phyloP scores from a whole-genome alignment of 192 early-diverging fungal species.

The Coemansia sp. region DNA sequence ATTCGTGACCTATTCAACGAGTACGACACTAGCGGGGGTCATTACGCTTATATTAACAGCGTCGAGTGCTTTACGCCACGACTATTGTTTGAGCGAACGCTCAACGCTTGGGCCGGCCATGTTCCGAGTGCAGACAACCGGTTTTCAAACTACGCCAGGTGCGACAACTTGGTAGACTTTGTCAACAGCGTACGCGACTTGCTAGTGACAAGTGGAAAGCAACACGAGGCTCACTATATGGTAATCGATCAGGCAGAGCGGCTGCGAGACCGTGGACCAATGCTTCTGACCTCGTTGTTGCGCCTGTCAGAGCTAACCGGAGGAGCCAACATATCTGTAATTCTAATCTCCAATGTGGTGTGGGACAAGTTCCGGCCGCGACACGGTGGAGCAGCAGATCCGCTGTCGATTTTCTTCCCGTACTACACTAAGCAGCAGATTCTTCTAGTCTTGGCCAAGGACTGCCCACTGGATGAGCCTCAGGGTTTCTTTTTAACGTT shows the following conservation, averaged over 20 bases:
- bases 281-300: conserved; percentile 70
- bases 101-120: conserved; percentile 67
- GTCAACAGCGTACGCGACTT: conserved; percentile 42
- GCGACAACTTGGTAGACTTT: conserved; percentile 77
- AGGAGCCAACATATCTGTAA: conserved; percentile 63
- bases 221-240: conserved; percentile 44
- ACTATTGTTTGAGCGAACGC: conserved; percentile 75
- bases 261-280: conserved; percentile 69
- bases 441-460: conserved; percentile 68
- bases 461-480: conserved; percentile 67
- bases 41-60: conserved; percentile 67
- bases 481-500: conserved; percentile 70
- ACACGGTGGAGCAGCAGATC: conserved; percentile 64
- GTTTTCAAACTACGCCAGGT: conserved; percentile 57
- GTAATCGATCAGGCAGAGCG: conserved; percentile 82
- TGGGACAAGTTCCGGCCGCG: conserved; percentile 82
- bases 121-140: conserved; percentile 54
- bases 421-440: conserved; percentile 76
- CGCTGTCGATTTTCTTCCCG: conserved; percentile 70
- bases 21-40: conserved; percentile 24
- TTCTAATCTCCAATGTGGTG: conserved; percentile 71
- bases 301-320: conserved; percentile 67
- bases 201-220: conserved; percentile 11
- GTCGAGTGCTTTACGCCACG: conserved; percentile 76
- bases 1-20: conserved; percentile 37